These are phyloP conservation scores for Apium graveolens DNA, from an alignment of 129 eudicot species.

Conservation along the genomic window DNA sequence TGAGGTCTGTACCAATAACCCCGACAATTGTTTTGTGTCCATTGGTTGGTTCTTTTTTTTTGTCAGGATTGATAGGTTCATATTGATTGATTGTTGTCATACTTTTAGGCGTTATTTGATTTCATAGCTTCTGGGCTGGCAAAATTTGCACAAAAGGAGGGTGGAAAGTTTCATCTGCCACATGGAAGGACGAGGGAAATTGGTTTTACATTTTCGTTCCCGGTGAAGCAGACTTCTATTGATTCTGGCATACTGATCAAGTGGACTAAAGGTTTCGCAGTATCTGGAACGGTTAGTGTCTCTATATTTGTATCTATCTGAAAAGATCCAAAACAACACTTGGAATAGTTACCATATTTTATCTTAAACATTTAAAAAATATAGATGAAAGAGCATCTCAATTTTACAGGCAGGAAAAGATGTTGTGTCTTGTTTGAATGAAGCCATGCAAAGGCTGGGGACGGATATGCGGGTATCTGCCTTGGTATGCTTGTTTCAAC, in stretches of 20 bases:
- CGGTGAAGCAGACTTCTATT: conserved; percentile 73
- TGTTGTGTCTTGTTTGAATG: conserved; percentile 62
- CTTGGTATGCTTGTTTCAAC: conserved; percentile 33
- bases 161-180: conserved; percentile 46
- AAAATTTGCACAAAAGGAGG: conserved; percentile 56
- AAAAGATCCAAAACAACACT: neutral
- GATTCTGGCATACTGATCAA: conserved; percentile 69
- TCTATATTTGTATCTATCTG: neutral
- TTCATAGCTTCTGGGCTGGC: conserved; percentile 70
- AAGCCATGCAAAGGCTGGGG: conserved; percentile 76
- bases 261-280: conserved; percentile 91
- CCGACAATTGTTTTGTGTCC: neutral
- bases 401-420: conserved; percentile 61
- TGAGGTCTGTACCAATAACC: conserved; percentile 32
- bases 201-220: conserved; percentile 87
- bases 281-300: conserved; percentile 61
- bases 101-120: conserved; percentile 60
- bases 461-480: conserved; percentile 76
- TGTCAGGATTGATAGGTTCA: too few relatives aligned
- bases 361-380: neutral
- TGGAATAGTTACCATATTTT: neutral
- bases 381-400: neutral
- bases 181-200: conserved; percentile 57
- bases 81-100: conserved; percentile 6
- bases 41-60: too few relatives aligned